Base-by-base conservation (phyloP, 371 early-diverging fungal genomes). In the Encephalitozoon cuniculi region DNA sequence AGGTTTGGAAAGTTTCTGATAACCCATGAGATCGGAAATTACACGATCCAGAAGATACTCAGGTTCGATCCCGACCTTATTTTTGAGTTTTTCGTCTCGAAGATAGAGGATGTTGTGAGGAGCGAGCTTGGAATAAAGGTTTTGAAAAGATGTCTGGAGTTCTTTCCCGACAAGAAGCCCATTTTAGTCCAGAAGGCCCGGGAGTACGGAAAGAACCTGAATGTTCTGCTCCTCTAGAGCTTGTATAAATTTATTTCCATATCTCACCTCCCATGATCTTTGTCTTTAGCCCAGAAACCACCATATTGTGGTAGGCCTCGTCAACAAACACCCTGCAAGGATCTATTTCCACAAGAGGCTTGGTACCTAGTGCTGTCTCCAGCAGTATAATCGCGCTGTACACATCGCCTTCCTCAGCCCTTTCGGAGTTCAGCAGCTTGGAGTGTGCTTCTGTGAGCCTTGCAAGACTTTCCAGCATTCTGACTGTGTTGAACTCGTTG, bases 11-110 rank as follows among this genome's bases (percentile, higher is more conserved):
- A 66, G 8, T 64, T 49, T 72, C 55, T 85, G 15, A 66, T 85
- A 32, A 68, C 63, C 23, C 84, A 85, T 72, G 80, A 79, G 37
- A 79, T 85, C 39, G 85, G 85, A 59, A 85, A 85, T 54, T 85
- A 85, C 46, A 68, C 81, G 6, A 78, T 85, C 32, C 85, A 85
- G 68, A 79, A 73, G 54, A 66, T 85, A 49, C n/a, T 82, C 6
- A 53, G 25, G 25, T 83, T 79, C 70, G 77, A 82, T 65, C 4
- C 21, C 6, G 25, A 64, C 12, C 72, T 81, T 37, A 69, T 84
- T 0, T 72, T 46, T 51, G 68, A 78, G 39, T 70, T 82, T 65
- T 78, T 80, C 54, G 49, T 81, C 26, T 41, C 40, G 15, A 64
- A 79, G 41, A 77, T 84, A 25, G 18, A 59, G n/a, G 46, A 64